These are phyloP conservation scores for Cenococcum geophilum DNA, from an alignment of 495 filamentous ascomycete species.

Conservation along the genomic window DNA sequence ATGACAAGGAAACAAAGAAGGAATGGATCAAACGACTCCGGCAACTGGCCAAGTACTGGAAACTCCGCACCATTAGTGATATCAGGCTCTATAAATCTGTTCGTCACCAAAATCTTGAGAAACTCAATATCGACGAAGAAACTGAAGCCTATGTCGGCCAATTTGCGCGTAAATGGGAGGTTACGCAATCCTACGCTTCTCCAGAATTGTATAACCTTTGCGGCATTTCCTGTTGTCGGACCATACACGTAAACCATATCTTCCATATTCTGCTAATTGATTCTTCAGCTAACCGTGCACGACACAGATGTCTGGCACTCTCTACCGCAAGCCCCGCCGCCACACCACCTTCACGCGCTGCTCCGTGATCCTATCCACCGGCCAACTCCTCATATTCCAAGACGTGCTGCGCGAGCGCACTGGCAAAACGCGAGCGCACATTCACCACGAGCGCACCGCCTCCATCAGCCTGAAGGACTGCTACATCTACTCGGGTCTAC, in stretches of 20 bases:
- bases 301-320: slow-evolving; percentile 48
- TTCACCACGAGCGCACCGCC: slow-evolving; percentile 57
- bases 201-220: slow-evolving; percentile 66
- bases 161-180: slow-evolving; percentile 68
- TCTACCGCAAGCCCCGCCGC: slow-evolving; percentile 62
- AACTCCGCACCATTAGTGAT: slow-evolving; percentile 51
- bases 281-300: background rate
- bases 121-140: slow-evolving; percentile 63
- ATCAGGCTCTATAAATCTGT: slow-evolving; percentile 50
- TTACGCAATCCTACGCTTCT: slow-evolving; percentile 58
- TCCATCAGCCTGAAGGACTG: slow-evolving; percentile 59
- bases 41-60: slow-evolving; percentile 61
- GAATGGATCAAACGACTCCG: slow-evolving; percentile 61
- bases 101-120: slow-evolving; percentile 55
- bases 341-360: slow-evolving; percentile 58
- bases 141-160: slow-evolving; percentile 63
- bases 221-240: slow-evolving; percentile 56
- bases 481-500: slow-evolving; percentile 65
- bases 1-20: slow-evolving; percentile 50
- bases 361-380: slow-evolving; percentile 57
- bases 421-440: slow-evolving; percentile 54
- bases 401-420: slow-evolving; percentile 51
- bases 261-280: background rate
- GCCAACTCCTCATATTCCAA: slow-evolving; percentile 60
- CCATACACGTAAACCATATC: slow-evolving; percentile 40